A percentile compares a stretch with the other conserved stretches of the same genome.
Evolutionary conservation across 1,139 yeast genomes (phyloP).

Genomic region (Lodderomyces orthopsilosis): DNA sequence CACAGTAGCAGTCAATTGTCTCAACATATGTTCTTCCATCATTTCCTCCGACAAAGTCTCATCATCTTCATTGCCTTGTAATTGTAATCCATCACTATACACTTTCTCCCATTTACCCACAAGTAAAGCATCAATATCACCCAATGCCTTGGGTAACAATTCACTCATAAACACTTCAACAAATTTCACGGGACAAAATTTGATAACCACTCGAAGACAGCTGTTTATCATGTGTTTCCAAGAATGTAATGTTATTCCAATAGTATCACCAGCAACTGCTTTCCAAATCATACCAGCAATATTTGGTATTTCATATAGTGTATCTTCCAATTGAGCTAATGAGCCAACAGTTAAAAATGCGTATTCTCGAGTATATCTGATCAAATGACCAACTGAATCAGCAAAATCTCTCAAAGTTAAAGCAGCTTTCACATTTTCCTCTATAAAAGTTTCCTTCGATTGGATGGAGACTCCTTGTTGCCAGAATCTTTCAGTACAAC

Average conservation of each 20-base stretch:
- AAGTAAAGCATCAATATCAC: conserved; percentile 68
- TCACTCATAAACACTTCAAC: conserved; percentile 71
- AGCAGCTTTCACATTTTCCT: conserved; percentile 92
- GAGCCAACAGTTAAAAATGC: conserved; percentile 90
- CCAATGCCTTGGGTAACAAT: conserved; percentile 72
- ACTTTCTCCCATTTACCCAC: conserved; percentile 74
- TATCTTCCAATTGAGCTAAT: conserved; percentile 84
- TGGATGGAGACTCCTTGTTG: conserved; percentile 96
- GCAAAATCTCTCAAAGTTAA: conserved; percentile 94
- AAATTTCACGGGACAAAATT: conserved; percentile 77
- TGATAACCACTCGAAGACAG: conserved; percentile 80
- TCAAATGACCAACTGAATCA: conserved; percentile 95
- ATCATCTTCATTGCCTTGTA: conserved; percentile 70
- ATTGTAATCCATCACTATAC: conserved; percentile 64
- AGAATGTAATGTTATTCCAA: conserved; percentile 88
- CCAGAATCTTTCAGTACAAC: conserved; percentile 95
- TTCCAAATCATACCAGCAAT: conserved; percentile 76
- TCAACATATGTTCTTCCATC: conserved; percentile 93
- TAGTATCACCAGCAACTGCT: conserved; percentile 80
- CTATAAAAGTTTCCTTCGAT: conserved; percentile 90
- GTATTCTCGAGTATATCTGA: conserved; percentile 93
- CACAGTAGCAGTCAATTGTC: conserved; percentile 93
- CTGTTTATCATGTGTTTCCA: conserved; percentile 96
- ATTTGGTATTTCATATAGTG: conserved; percentile 82
- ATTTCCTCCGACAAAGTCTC: conserved; percentile 92